Percentiles rank a stretch among this genome's conserved stretches.
phyloP scores from a whole-genome alignment of 192 early-diverging fungal species.

The Cladochytrium replicatum region DNA sequence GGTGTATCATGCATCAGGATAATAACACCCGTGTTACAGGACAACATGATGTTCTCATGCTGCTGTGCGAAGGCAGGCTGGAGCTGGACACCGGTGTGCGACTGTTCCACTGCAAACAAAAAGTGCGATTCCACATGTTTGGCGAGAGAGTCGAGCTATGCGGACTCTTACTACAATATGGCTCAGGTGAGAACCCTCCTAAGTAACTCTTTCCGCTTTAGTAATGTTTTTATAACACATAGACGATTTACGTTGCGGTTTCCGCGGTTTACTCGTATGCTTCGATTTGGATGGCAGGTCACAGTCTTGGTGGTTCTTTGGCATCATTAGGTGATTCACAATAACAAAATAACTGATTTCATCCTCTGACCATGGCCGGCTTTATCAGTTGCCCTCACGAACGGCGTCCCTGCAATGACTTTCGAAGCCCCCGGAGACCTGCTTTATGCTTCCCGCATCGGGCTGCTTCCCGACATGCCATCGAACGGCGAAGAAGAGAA shows the following conservation, averaged over 20 bases:
- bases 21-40: no score
- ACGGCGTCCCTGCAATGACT: conserved; percentile 68
- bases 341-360: no score
- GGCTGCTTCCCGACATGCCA: conserved; percentile 68
- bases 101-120: conserved; percentile 41
- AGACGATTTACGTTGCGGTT: conserved; percentile 60
- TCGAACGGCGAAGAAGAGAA: no score
- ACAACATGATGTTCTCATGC: conserved; percentile 93
- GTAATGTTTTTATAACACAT: conserved; percentile 15
- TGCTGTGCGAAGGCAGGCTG: conserved; percentile 83
- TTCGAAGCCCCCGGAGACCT: conserved; percentile 82
- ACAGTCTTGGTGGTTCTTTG: conserved; percentile 47
- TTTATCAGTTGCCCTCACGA: conserved; percentile 76
- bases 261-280: no score
- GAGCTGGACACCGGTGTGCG: conserved; percentile 75
- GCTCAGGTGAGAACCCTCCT: conserved; percentile 24
- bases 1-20: no score
- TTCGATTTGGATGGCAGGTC: conserved; percentile 71
- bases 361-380: no score
- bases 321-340: no score
- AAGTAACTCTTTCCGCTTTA: conserved; percentile 12
- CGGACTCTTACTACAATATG: conserved; percentile 57
- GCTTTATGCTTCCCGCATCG: conserved; percentile 65
- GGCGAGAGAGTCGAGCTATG: conserved; percentile 22
- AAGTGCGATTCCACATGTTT: conserved; percentile 24